Base-by-base conservation (phyloP, 768 basidiomycete genomes). In the Leucosporidium scottii region DNA sequence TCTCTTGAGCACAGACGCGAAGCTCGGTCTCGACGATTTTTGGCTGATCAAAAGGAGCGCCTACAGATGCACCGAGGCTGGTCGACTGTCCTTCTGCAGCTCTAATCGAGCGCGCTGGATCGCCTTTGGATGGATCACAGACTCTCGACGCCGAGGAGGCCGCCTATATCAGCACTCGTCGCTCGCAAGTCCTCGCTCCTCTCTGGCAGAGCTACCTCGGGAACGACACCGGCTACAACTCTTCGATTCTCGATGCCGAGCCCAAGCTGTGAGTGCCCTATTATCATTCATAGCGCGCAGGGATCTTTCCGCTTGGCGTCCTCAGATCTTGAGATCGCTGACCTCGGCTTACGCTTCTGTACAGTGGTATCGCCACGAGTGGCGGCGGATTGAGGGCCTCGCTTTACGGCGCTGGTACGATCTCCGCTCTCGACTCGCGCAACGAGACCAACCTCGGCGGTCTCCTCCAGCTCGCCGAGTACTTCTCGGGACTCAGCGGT, bases 311-410 rank as follows among this genome's bases (percentile, higher is more conserved):
- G n/a, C n/a, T 36, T 36, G 12, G 34, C 34, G 34, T 36, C 34
- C 12, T 36, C 6, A 36, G 34, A 36, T 36, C 34, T 36, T 6
- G 34, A 36, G 34, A 36, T 44, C 39, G 39, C 39, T 44, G 39
- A 44, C 39, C 39, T 13, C 13, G 15, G 39, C 39, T 44, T 44
- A 8, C 39, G 39, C 13, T 44, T 15, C 39, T 44, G 10, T 44
- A 17, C 39, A 58, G 66, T 59, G 48, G 20, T 34, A 79, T 88
- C 59, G 87, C 87, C 1, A 78, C 88, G 15, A 85, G 86, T 28
- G 89, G 89, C 3, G 86, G 86, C 20, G 88, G 88, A 0, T 82
- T 86, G 50, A 34, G 55, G 31, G 83, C 87, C 0, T 86, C 87
- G 1, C 83, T 84, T 67, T 87, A 82, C 65, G 86, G 84, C 27